These are phyloP conservation scores for Suhomyces terraborum DNA, from an alignment of 1,139 yeast species.

Conservation along the genomic window DNA sequence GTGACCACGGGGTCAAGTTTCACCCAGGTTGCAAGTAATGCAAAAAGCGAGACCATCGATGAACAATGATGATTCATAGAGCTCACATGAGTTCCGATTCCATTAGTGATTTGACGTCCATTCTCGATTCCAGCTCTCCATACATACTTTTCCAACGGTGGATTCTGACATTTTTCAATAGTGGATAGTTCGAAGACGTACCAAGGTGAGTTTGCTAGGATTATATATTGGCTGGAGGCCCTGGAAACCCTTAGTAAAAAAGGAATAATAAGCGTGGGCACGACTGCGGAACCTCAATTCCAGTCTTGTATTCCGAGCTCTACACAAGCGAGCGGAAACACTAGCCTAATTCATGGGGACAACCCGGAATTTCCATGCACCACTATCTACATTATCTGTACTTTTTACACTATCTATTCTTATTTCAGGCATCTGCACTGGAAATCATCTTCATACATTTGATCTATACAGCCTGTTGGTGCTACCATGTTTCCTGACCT, in stretches of 20 bases:
- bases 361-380: not conserved
- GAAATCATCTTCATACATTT: not conserved
- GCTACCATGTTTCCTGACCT: no score
- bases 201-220: not conserved
- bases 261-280: conserved; percentile 4
- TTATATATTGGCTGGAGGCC: conserved; percentile 1
- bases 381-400: no score
- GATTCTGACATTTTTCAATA: conserved; percentile 19
- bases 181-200: not conserved
- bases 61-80: not conserved
- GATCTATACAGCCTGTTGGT: no score
- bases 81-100: no score
- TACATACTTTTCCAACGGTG: conserved; percentile 42
- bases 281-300: not conserved
- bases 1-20: no score
- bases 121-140: no score
- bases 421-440: no score
- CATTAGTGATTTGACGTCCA: no score
- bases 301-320: no score
- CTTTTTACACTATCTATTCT: no score
- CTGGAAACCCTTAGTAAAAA: conserved; percentile 7
- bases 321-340: not conserved
- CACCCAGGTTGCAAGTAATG: no score
- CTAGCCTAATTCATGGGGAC: not conserved
- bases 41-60: no score